phyloP scores from a whole-genome alignment of 768 basidiomycete species.

The Pleurotus ostreatus region DNA sequence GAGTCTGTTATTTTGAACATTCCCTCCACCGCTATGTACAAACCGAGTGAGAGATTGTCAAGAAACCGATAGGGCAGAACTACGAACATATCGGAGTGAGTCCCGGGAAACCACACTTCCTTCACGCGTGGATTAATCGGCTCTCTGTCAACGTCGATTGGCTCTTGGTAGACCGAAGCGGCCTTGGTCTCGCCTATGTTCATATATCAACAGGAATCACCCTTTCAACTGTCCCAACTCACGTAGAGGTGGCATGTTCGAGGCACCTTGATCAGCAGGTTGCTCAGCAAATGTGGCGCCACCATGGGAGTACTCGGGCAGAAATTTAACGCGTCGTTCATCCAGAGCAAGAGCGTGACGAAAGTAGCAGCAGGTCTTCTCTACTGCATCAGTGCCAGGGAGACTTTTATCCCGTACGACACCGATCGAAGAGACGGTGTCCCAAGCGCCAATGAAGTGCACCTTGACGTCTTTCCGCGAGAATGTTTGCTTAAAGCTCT shows the following conservation, averaged over 20 bases:
- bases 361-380: slow-evolving; percentile 34
- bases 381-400: slow-evolving; percentile 23
- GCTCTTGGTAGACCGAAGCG: neutral
- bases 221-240: too few relatives aligned
- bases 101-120: slow-evolving; percentile 10
- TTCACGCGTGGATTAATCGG: neutral
- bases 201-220: too few relatives aligned
- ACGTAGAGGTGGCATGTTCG: too few relatives aligned
- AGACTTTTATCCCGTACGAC: slow-evolving; percentile 24
- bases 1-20: slow-evolving; percentile 4
- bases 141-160: neutral
- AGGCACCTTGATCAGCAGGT: too few relatives aligned
- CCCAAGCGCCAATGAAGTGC: slow-evolving; percentile 43
- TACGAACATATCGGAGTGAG: slow-evolving; percentile 8
- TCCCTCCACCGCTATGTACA: slow-evolving; percentile 7
- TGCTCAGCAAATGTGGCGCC: slow-evolving; percentile 11
- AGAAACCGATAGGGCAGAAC: slow-evolving; percentile 8
- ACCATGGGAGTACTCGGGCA: slow-evolving; percentile 36
- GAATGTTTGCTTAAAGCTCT: slow-evolving; percentile 31
- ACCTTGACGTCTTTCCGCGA: slow-evolving; percentile 26
- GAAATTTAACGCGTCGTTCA: slow-evolving; percentile 43
- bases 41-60: slow-evolving; percentile 11
- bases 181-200: neutral
- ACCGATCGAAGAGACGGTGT: slow-evolving; percentile 45
- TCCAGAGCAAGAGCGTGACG: slow-evolving; percentile 46